Percentiles rank a stretch among this genome's conserved stretches.
Evolutionary conservation across 768 basidiomycete genomes (phyloP).

Genomic region (Amanita thiersii): DNA sequence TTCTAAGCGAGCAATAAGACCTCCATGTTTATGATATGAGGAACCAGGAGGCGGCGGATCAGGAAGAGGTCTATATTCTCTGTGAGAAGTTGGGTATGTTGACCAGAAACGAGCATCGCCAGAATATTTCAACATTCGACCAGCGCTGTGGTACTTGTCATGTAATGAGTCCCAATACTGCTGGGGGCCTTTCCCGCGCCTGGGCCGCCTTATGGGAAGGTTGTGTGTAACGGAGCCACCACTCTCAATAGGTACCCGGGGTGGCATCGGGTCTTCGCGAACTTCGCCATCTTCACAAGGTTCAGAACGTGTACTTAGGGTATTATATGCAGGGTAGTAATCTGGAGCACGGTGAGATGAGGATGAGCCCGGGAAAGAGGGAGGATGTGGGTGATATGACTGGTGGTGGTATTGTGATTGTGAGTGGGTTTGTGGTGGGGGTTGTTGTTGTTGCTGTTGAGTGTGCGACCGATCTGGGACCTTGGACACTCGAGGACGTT

Average conservation of each 20-base stretch:
- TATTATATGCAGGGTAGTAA: constrained; percentile 14
- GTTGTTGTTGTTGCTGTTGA: constrained; percentile 15
- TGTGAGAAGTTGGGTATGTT: constrained; percentile 55
- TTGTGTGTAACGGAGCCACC: constrained; percentile 22
- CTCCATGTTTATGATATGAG: constrained; percentile 67
- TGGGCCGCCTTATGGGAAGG: constrained; percentile 61
- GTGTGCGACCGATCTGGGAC: constrained; percentile 18
- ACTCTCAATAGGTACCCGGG: constrained; percentile 9
- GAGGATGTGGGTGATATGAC: constrained; percentile 15
- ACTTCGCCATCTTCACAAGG: constrained; percentile 51
- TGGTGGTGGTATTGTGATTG: constrained; percentile 22
- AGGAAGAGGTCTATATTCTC: constrained; percentile 53
- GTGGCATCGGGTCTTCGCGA: constrained; percentile 30
- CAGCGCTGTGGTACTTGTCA: constrained; percentile 61
- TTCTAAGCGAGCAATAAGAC: constrained; percentile 70
- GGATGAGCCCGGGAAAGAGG: constrained; percentile 16
- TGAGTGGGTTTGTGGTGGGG: constrained; percentile 14
- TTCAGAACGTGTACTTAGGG: constrained; percentile 26
- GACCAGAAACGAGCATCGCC: constrained; percentile 76
- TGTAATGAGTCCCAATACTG: constrained; percentile 54
- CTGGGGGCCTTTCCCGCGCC: constrained; percentile 42
- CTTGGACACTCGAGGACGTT: constrained; percentile 35
- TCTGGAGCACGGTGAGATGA: constrained; percentile 17
- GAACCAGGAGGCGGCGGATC: constrained; percentile 61
- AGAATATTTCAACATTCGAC: constrained; percentile 75